phyloP scores from a whole-genome alignment of 2,329 filamentous ascomycete species.

The Fusarium stilboides region DNA sequence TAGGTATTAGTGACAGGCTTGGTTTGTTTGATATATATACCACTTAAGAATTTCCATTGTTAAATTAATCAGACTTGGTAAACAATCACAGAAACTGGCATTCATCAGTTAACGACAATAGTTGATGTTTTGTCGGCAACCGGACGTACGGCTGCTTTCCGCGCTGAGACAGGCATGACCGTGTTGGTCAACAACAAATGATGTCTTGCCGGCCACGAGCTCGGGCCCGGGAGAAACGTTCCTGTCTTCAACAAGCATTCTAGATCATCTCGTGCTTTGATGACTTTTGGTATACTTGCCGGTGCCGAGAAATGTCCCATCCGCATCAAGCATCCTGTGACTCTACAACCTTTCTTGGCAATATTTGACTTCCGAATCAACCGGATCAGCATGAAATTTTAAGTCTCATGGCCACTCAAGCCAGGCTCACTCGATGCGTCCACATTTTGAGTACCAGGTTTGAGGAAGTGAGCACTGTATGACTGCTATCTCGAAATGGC shows the following conservation, averaged over 20 bases:
- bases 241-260: neutral
- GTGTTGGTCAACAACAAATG: no score
- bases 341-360: neutral
- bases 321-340: neutral
- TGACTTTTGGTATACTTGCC: neutral
- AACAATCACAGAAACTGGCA: no score
- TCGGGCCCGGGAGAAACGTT: neutral
- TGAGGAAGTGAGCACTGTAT: neutral
- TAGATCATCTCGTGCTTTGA: neutral
- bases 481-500: neutral
- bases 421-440: neutral
- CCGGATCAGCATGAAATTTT: constrained; percentile 8
- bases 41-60: no score
- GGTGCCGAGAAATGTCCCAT: neutral
- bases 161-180: no score
- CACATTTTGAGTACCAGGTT: neutral
- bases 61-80: no score
- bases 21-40: no score
- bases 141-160: neutral
- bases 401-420: neutral
- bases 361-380: constrained; percentile 4
- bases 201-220: neutral
- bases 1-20: no score
- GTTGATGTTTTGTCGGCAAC: neutral
- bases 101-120: no score